A percentile compares a stretch with the other conserved stretches of the same genome.
phyloP scores from a whole-genome alignment of 2,329 filamentous ascomycete genomes.

The Cadophora luteo-olivacea region DNA sequence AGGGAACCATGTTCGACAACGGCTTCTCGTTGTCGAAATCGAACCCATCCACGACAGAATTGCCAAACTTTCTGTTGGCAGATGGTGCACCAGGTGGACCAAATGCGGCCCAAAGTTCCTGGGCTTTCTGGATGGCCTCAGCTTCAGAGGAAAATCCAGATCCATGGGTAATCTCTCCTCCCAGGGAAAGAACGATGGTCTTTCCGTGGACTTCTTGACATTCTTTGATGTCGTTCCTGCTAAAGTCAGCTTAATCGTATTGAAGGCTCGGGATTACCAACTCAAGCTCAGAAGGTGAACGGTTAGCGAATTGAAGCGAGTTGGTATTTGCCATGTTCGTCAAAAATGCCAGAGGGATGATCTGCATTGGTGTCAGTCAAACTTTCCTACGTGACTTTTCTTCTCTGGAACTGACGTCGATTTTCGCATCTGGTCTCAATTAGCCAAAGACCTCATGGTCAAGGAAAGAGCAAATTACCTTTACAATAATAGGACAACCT shows the following conservation, averaged over 20 bases:
- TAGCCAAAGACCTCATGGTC: conserved; percentile 23
- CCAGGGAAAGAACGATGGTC: conserved; percentile 1
- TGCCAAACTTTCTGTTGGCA: conserved; percentile 47
- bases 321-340: conserved; percentile 57
- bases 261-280: conserved; percentile 46
- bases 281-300: conserved; percentile 69
- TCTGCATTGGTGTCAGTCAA: conserved; percentile 46
- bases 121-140: not conserved
- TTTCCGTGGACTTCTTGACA: not conserved
- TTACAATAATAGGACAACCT: conserved; percentile 64
- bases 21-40: conserved; percentile 75
- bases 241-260: not conserved
- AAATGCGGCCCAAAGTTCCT: not conserved
- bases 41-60: conserved; percentile 73
- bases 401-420: conserved; percentile 49
- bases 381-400: not conserved
- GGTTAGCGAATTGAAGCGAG: conserved; percentile 69
- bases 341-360: conserved; percentile 70
- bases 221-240: conserved; percentile 1
- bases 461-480: conserved; percentile 49
- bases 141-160: not conserved
- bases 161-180: not conserved
- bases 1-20: conserved; percentile 64
- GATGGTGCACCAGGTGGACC: not conserved
- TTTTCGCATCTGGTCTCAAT: conserved; percentile 49